Evolutionary conservation across 78 protist species (phyloP).

Genomic region (Emiliania huxleyi): DNA sequence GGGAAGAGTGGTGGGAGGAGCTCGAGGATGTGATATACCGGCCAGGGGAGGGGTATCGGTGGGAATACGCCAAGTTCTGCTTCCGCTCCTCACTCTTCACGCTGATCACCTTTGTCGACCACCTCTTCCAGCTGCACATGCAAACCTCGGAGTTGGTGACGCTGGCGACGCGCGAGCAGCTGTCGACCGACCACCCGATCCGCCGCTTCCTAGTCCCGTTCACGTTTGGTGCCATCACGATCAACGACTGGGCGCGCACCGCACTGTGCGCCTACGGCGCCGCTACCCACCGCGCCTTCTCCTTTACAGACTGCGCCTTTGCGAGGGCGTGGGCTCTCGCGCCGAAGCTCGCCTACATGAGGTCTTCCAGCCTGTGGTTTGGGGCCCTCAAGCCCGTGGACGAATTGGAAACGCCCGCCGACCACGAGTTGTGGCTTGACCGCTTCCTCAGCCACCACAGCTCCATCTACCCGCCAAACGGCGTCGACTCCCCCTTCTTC

Average conservation of each 20-base stretch:
- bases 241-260: background rate
- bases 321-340: background rate
- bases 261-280: background rate
- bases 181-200: background rate
- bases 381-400: no score
- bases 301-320: background rate
- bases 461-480: no score
- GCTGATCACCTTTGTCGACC: background rate
- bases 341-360: no score
- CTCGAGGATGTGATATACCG: background rate
- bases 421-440: no score
- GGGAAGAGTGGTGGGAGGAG: background rate
- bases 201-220: background rate
- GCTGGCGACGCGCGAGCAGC: background rate
- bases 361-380: no score
- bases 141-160: background rate
- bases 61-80: background rate
- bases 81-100: background rate
- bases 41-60: background rate
- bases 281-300: background rate
- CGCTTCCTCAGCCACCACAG: no score
- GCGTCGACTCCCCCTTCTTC: no score
- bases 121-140: background rate
- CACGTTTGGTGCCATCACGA: background rate
- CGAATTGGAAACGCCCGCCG: no score